phyloP scores from a whole-genome alignment of 1,284 basidiomycete species.

The Schizophyllum commune region DNA sequence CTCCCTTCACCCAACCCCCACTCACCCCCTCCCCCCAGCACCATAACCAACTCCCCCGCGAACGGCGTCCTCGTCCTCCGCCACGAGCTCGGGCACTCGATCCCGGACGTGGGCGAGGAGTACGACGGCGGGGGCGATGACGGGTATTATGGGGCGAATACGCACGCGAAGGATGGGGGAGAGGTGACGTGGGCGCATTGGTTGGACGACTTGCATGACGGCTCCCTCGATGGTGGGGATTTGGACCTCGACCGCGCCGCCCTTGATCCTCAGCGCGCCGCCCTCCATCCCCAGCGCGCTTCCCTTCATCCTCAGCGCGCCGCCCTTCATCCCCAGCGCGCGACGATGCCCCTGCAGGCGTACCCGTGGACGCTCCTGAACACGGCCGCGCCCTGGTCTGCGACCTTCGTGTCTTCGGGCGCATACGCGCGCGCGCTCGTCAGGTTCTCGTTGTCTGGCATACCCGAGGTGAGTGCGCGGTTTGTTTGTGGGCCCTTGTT shows the following conservation, averaged over 20 bases:
- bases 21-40: constrained; percentile 29
- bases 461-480: constrained; percentile 42
- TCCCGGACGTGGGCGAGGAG: constrained; percentile 77
- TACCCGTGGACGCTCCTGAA: constrained; percentile 75
- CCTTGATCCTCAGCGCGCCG: too few relatives aligned
- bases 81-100: constrained; percentile 80
- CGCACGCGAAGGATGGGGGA: constrained; percentile 31
- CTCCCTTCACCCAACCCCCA: constrained; percentile 39
- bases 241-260: too few relatives aligned
- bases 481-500: too few relatives aligned
- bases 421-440: constrained; percentile 57
- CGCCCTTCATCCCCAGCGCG: constrained; percentile 50
- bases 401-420: constrained; percentile 59
- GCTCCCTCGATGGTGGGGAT: too few relatives aligned
- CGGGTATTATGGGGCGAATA: constrained; percentile 71
- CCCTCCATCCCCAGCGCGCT: neutral
- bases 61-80: constrained; percentile 76
- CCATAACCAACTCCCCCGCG: constrained; percentile 68
- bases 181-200: constrained; percentile 66
- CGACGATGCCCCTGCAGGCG: constrained; percentile 66
- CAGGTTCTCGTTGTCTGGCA: constrained; percentile 69
- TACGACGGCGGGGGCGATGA: constrained; percentile 66
- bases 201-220: constrained; percentile 38
- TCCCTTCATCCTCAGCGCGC: too few relatives aligned
- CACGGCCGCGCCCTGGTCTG: constrained; percentile 46